Conservation (phyloP, 306 rosid species). For the Abrus precatorius region DNA sequence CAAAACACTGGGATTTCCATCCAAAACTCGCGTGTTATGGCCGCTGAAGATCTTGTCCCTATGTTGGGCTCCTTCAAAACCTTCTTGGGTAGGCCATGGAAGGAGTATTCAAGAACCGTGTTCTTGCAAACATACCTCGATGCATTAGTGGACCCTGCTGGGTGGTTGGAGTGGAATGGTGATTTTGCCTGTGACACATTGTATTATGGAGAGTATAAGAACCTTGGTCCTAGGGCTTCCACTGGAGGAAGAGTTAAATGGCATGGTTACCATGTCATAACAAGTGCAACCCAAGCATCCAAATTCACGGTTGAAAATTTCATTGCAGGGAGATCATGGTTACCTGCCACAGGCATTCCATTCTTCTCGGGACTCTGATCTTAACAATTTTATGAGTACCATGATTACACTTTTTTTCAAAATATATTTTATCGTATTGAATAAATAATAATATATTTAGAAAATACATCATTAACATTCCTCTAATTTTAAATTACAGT, state of each 20-base stretch:
- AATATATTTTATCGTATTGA: too few relatives aligned
- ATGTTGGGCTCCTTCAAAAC: constrained; percentile 49
- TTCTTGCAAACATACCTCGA: constrained; percentile 52
- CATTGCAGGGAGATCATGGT: constrained; percentile 63
- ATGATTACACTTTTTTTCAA: too few relatives aligned
- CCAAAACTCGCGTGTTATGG: constrained; percentile 59
- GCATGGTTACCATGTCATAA: constrained; percentile 62
- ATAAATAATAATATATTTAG: too few relatives aligned
- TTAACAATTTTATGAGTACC: too few relatives aligned
- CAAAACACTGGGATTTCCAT: constrained; percentile 65
- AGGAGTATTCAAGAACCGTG: constrained; percentile 60
- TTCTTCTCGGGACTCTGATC: constrained; percentile 47
- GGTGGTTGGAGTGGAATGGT: constrained; percentile 71
- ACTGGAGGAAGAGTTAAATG: constrained; percentile 60
- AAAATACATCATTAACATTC: too few relatives aligned
- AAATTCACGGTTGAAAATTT: constrained; percentile 54
- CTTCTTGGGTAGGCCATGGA: constrained; percentile 69
- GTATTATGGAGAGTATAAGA: constrained; percentile 68
- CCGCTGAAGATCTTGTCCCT: constrained; percentile 48
- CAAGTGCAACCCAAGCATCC: constrained; percentile 49
- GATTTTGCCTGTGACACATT: constrained; percentile 60
- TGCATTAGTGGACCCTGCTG: constrained; percentile 57
- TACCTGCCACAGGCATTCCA: constrained; percentile 61
- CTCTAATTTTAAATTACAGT: too few relatives aligned
- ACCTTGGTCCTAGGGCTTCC: constrained; percentile 58